phyloP scores from a whole-genome alignment of 2,329 filamentous ascomycete genomes.

The Fragosphaeria purpurea region DNA sequence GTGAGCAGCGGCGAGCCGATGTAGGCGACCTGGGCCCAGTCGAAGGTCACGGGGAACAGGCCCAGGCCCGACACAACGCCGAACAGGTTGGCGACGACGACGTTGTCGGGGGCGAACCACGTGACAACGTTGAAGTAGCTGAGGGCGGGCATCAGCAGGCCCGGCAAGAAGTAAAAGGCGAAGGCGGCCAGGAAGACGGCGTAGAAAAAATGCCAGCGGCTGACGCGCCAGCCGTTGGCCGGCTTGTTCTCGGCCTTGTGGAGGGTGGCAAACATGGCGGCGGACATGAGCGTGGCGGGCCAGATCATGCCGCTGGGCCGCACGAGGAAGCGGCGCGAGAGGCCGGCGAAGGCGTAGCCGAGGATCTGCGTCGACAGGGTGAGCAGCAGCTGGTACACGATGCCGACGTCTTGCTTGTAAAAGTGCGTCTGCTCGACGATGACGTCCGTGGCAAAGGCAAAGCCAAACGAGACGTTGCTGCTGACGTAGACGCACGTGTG shows the following conservation, averaged over 20 bases:
- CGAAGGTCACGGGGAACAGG: conserved; percentile 76
- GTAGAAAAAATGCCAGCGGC: conserved; percentile 76
- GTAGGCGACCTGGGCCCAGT: conserved; percentile 84
- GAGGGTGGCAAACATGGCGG: conserved; percentile 78
- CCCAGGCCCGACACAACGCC: conserved; percentile 77
- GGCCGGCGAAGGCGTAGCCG: conserved; percentile 76
- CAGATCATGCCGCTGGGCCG: conserved; percentile 84
- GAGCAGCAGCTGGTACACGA: conserved; percentile 70
- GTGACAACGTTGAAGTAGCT: conserved; percentile 86
- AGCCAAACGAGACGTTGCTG: conserved; percentile 83
- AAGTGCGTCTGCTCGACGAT: conserved; percentile 87
- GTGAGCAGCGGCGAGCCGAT: conserved; percentile 78
- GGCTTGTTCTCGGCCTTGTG: conserved; percentile 76
- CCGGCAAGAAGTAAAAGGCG: conserved; percentile 75
- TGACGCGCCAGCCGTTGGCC: conserved; percentile 74
- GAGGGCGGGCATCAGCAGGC: conserved; percentile 70
- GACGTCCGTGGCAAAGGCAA: conserved; percentile 81
- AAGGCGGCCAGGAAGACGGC: conserved; percentile 62
- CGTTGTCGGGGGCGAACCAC: conserved; percentile 78
- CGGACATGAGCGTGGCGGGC: conserved; percentile 80
- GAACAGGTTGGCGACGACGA: conserved; percentile 79
- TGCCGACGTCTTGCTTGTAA: conserved; percentile 69
- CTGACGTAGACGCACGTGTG: conserved; percentile 83
- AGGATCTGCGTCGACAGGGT: conserved; percentile 80
- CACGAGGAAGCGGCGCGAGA: conserved; percentile 72